These are phyloP conservation scores for Fusarium camptoceras DNA, from an alignment of 2,329 filamentous ascomycete species.

Conservation along the genomic window DNA sequence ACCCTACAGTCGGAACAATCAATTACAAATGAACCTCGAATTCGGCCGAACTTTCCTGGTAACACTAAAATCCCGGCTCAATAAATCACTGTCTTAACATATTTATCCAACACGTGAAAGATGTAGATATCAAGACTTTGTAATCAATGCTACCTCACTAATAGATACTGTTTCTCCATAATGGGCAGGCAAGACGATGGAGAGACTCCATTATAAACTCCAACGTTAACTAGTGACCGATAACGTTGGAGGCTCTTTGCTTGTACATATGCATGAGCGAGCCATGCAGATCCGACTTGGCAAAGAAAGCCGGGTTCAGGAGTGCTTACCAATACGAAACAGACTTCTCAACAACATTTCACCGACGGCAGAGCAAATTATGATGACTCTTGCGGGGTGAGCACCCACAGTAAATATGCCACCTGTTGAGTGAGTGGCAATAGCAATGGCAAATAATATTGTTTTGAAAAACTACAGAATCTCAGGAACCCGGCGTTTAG, in stretches of 20 bases:
- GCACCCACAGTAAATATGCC: constrained; percentile 7
- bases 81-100: neutral
- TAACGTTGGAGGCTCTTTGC: constrained; percentile 26
- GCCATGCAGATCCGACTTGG: constrained; percentile 2
- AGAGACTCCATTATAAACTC: neutral
- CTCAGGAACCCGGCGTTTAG: constrained; percentile 14
- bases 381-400: constrained; percentile 9
- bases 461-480: neutral
- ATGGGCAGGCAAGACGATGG: neutral
- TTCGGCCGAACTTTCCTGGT: neutral
- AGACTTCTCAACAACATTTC: constrained; percentile 9
- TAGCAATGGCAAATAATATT: neutral
- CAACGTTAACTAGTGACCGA: constrained; percentile 1
- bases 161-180: neutral
- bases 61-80: fast-evolving
- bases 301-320: neutral
- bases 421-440: constrained; percentile 1
- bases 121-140: neutral
- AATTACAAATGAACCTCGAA: neutral
- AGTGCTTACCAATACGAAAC: constrained; percentile 25
- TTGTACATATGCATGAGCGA: constrained; percentile 14
- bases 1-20: neutral
- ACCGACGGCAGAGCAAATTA: constrained; percentile 3
- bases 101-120: neutral
- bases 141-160: neutral